Evolutionary conservation across 1,284 basidiomycete genomes (phyloP).

Genomic region (Takashimella tepidaria): DNA sequence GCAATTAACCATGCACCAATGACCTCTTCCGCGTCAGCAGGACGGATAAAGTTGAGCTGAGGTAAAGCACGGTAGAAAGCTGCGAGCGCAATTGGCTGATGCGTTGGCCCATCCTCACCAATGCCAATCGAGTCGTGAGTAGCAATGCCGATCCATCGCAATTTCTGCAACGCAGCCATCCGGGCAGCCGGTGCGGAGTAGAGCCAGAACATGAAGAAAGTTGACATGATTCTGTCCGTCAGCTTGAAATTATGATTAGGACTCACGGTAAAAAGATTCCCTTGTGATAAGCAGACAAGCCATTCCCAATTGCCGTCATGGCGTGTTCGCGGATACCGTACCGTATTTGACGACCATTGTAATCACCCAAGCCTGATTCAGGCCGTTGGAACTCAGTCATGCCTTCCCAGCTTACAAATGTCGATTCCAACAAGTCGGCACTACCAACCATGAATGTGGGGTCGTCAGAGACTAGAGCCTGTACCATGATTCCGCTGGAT

Average conservation of each 20-base stretch:
- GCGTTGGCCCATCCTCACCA: slow-evolving; percentile 29
- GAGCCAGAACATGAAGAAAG: slow-evolving; percentile 34
- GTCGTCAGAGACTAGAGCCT: slow-evolving; percentile 18
- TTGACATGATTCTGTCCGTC: slow-evolving; percentile 58
- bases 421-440: slow-evolving; percentile 24
- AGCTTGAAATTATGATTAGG: too few relatives aligned
- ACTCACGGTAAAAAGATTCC: slow-evolving; percentile 20
- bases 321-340: slow-evolving; percentile 28
- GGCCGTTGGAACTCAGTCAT: slow-evolving; percentile 25
- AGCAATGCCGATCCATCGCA: slow-evolving; percentile 24
- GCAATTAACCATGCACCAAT: slow-evolving; percentile 23
- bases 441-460: slow-evolving; percentile 19
- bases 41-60: slow-evolving; percentile 20
- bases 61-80: slow-evolving; percentile 24
- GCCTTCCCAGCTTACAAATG: slow-evolving; percentile 22
- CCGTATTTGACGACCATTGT: slow-evolving; percentile 24
- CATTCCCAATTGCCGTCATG: slow-evolving; percentile 20
- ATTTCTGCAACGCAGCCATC: slow-evolving; percentile 24
- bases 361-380: slow-evolving; percentile 19
- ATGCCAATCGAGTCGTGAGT: slow-evolving; percentile 29
- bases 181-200: slow-evolving; percentile 28
- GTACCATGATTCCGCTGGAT: slow-evolving; percentile 21
- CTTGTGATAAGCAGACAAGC: slow-evolving; percentile 21
- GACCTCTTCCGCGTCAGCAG: slow-evolving; percentile 28
- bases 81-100: slow-evolving; percentile 24